phyloP scores from a whole-genome alignment of 2,329 filamentous ascomycete genomes.

The Colletotrichum chrysophilum region DNA sequence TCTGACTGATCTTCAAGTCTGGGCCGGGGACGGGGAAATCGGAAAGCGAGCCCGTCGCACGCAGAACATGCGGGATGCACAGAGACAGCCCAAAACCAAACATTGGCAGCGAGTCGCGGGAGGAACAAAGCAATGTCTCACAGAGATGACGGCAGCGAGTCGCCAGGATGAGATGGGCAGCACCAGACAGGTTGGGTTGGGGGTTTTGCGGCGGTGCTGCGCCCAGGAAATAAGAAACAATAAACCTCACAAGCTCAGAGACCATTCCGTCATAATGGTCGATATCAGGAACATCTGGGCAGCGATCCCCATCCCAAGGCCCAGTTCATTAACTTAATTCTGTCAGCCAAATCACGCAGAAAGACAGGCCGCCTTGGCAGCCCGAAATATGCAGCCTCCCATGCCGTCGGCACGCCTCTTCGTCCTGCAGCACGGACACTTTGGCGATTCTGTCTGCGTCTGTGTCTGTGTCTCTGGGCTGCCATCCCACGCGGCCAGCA shows the following conservation, averaged over 20 bases:
- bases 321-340: neutral
- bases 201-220: neutral
- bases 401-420: neutral
- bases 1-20: slow-evolving; percentile 10
- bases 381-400: neutral
- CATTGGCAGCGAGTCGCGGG: neutral
- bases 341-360: neutral
- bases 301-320: neutral
- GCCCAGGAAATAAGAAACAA: neutral
- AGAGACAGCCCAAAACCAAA: neutral
- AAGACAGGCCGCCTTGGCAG: neutral
- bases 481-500: neutral
- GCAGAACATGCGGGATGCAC: neutral
- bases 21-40: slow-evolving; percentile 1
- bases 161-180: neutral
- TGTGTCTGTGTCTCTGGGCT: neutral
- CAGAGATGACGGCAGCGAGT: neutral
- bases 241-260: neutral
- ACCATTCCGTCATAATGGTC: neutral
- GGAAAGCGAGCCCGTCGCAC: neutral
- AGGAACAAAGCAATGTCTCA: neutral
- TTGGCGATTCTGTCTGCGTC: neutral
- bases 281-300: neutral
- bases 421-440: neutral
- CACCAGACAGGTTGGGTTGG: neutral